Base-by-base conservation (phyloP, 2,329 filamentous ascomycete genomes). In the Aspergillus uvarum region DNA sequence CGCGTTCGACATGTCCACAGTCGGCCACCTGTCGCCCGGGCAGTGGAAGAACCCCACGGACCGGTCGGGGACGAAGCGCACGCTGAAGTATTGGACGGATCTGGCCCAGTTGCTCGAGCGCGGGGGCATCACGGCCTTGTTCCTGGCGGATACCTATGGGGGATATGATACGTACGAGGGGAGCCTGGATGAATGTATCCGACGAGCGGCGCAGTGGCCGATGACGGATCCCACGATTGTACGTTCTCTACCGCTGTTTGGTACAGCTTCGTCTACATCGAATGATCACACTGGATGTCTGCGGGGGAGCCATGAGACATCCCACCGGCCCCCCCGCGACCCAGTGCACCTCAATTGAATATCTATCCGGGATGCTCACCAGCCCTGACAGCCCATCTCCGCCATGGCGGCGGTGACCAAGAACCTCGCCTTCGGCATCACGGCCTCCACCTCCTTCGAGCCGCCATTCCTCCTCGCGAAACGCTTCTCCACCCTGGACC, bases 41-140 rank as follows among this genome's bases (percentile, higher is more conserved):
- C 86, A 89, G 74, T 89, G 87, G 87, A 88, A 87, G 82, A 86
- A 88, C 55, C 86, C 87, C 0, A 77, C 74, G 16, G 86, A 89
- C 69, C 82, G 81, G 59, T 87, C 85, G 0, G 82, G 83, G 0
- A 85, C 82, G 0, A 89, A 89, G 62, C 78, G 85, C 26, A 82
- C 77, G 16, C 77, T 89, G 1, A 76, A 83, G 11, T 88, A 89
- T 67, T 89, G 86, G 86, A 83, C 85, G 24, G 79, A 89, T 21
- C 76, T 89, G 0, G 87, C 87, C 8, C 84, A 87, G 61, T 70
- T 88, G 0, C 76, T 88, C 1, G 87, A 89, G 59, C 76, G 81
- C 11, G 86, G 85, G 3, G 82, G 82, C 6, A 86, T 89, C 73
- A 88, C 87, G 60, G 85, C 85, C 0, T 71, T 89, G 4, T 89